Percentiles rank a stretch among this genome's conserved stretches.
Conservation (phyloP, 495 filamentous ascomycete species). For the Aspergillus ostianus region DNA sequence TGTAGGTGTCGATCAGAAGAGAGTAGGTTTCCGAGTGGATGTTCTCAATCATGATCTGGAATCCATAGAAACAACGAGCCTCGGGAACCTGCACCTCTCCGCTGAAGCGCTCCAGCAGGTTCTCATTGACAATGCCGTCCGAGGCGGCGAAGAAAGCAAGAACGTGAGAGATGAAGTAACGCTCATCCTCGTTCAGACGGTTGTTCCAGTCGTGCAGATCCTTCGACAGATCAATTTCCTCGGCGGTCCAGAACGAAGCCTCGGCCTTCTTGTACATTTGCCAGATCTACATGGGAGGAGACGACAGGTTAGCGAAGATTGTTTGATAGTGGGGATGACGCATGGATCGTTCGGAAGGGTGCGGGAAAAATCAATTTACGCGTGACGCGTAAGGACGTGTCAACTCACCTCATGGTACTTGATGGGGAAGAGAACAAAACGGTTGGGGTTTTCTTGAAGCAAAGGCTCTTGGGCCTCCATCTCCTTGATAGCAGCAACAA, state of each 20-base stretch:
- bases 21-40: constrained; percentile 99
- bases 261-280: constrained; percentile 99
- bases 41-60: constrained; percentile 99
- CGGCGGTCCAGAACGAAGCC: constrained; percentile 99
- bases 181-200: constrained; percentile 92
- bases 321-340: constrained; percentile 10
- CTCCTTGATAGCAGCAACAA: constrained; percentile 62
- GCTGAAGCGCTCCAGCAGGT: constrained; percentile 96
- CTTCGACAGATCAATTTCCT: constrained; percentile 98
- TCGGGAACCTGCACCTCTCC: constrained; percentile 96
- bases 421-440: constrained; percentile 97
- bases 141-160: constrained; percentile 99
- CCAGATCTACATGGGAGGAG: constrained; percentile 72
- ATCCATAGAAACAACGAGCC: constrained; percentile 99
- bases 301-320: constrained; percentile 12
- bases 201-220: constrained; percentile 99
- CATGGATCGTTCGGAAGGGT: not conserved
- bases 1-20: constrained; percentile 98
- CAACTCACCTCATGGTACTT: constrained; percentile 96
- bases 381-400: constrained; percentile 58
- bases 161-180: constrained; percentile 97
- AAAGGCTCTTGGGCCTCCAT: constrained; percentile 84
- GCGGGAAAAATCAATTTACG: constrained; percentile 60
- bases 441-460: constrained; percentile 91
- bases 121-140: constrained; percentile 99